These are phyloP conservation scores for Mycena venus DNA, from an alignment of 768 basidiomycete species.

Conservation along the genomic window DNA sequence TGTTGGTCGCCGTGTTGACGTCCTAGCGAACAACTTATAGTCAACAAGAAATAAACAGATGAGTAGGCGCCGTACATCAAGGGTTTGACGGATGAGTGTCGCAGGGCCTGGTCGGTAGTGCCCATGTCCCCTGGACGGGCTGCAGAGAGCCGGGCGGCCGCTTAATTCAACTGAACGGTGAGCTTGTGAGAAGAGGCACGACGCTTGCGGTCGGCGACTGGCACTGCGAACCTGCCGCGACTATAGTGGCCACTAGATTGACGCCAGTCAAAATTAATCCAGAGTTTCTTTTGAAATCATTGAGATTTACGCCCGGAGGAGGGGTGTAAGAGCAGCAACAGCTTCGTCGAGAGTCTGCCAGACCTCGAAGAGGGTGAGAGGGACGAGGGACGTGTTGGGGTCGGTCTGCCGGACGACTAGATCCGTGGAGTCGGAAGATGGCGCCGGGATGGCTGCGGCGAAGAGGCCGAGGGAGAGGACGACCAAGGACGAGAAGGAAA, in stretches of 20 bases:
- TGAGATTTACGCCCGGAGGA: not conserved
- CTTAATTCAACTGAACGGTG: not conserved
- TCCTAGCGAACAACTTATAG: not conserved
- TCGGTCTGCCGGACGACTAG: not conserved
- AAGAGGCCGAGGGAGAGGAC: constrained; percentile 3
- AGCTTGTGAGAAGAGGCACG: constrained; percentile 6
- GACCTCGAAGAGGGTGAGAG: constrained; percentile 16
- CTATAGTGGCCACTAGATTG: not conserved
- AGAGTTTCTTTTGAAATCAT: not conserved
- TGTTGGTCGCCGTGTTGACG: constrained; percentile 13
- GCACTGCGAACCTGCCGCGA: not conserved
- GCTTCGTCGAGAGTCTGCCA: constrained; percentile 14
- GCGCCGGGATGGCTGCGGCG: not conserved
- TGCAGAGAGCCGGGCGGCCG: constrained; percentile 1
- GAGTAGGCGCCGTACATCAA: not conserved
- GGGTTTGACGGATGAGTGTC: not conserved
- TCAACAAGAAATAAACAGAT: not conserved
- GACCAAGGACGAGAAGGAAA: constrained; percentile 7
- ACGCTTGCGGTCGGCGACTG: not conserved
- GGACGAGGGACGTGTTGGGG: constrained; percentile 16
- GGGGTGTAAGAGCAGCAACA: not conserved
- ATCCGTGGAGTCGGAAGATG: not conserved
- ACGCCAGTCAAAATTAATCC: not conserved
- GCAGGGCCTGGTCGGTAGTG: constrained; percentile 5
- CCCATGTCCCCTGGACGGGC: constrained; percentile 1